Conservation (phyloP, 495 filamentous ascomycete genomes). For the Rostrohypoxylon terebratum region DNA sequence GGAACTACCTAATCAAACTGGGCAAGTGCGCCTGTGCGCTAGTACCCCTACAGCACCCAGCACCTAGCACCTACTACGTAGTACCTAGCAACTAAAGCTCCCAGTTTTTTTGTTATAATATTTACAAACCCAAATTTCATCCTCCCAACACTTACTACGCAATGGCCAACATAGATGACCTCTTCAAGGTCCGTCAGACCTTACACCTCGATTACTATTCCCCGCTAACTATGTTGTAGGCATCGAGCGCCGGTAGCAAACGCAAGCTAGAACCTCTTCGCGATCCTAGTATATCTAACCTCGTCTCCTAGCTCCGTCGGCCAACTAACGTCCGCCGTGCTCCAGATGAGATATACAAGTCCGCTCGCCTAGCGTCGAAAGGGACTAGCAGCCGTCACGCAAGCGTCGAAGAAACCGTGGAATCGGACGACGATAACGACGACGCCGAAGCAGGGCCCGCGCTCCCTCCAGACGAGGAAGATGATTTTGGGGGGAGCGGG, state of each 20-base stretch:
- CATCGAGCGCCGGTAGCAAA: conserved; percentile 70
- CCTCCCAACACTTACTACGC: conserved; percentile 19
- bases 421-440: conserved; percentile 61
- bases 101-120: conserved; percentile 1
- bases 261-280: conserved; percentile 78
- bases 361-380: conserved; percentile 75
- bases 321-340: conserved; percentile 14
- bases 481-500: conserved; percentile 94
- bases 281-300: conserved; percentile 72
- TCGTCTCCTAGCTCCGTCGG: conserved; percentile 3
- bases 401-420: conserved; percentile 60
- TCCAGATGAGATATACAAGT: conserved; percentile 84
- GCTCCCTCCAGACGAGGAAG: conserved; percentile 60
- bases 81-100: background rate
- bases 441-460: conserved; percentile 65
- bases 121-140: background rate
- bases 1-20: too few relatives aligned
- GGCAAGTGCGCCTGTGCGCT: background rate
- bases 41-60: too few relatives aligned
- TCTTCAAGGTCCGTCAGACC: conserved; percentile 76
- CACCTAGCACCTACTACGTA: background rate
- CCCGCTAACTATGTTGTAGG: conserved; percentile 53
- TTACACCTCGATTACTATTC: background rate
- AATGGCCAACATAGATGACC: conserved; percentile 83
- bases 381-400: conserved; percentile 54